These are phyloP conservation scores for Backusella sp. DNA, from an alignment of 192 early-diverging fungal species.

Conservation along the genomic window DNA sequence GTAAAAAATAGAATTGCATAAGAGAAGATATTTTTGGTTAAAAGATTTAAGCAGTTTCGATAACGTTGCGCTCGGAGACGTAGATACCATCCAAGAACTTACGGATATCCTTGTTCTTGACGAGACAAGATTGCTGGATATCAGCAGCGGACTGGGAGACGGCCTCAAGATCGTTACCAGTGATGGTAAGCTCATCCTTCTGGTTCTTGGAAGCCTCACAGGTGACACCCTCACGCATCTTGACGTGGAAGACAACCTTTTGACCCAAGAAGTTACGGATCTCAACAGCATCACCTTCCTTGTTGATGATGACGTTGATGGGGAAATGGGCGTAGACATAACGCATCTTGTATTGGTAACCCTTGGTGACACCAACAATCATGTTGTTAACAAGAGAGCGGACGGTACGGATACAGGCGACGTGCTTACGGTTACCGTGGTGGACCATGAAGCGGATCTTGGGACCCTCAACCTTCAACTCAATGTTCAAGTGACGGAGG, in stretches of 20 bases:
- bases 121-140: constrained; percentile 92
- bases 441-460: constrained; percentile 88
- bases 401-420: constrained; percentile 97
- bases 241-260: constrained; percentile 85
- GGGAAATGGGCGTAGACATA: constrained; percentile 99
- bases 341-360: constrained; percentile 99
- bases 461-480: constrained; percentile 70
- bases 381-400: constrained; percentile 95
- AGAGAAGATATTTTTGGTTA: background rate
- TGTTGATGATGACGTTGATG: constrained; percentile 91
- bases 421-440: constrained; percentile 96
- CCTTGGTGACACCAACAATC: constrained; percentile 98
- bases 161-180: constrained; percentile 91
- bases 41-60: constrained; percentile 19
- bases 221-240: constrained; percentile 83
- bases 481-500: constrained; percentile 93
- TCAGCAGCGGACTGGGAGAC: constrained; percentile 95
- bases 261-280: constrained; percentile 99
- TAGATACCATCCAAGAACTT: constrained; percentile 67
- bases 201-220: constrained; percentile 73
- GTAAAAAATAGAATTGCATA: constrained; percentile 3
- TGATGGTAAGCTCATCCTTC: constrained; percentile 95
- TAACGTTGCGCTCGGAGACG: constrained; percentile 42
- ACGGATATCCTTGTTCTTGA: constrained; percentile 99
- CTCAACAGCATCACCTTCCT: constrained; percentile 78